Evolutionary conservation across 345 rosid genomes (phyloP).

Genomic region (Pistacia vera): DNA sequence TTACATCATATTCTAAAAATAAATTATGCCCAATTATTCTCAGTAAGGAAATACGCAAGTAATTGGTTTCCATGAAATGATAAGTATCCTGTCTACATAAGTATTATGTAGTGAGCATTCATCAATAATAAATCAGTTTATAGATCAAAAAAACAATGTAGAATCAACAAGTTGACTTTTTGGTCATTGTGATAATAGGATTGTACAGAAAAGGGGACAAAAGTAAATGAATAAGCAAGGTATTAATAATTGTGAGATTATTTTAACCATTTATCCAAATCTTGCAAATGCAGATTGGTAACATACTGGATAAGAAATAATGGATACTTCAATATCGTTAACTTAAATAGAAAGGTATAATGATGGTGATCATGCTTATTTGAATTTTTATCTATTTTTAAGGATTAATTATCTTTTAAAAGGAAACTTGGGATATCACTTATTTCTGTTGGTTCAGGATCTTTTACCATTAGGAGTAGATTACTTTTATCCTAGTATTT

Average conservation of each 20-base stretch:
- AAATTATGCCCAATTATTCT: not conserved
- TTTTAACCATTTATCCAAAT: not conserved
- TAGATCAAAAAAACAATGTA: not conserved
- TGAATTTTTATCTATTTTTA: too few relatives aligned
- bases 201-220: not conserved
- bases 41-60: not conserved
- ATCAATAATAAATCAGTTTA: not conserved
- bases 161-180: not conserved
- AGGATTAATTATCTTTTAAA: too few relatives aligned
- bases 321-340: not conserved
- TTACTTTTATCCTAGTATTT: not conserved
- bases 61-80: not conserved
- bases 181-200: not conserved
- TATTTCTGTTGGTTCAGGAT: too few relatives aligned
- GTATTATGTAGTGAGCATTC: not conserved
- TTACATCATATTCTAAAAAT: not conserved
- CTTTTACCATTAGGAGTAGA: not conserved
- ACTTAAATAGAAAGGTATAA: constrained; percentile 6
- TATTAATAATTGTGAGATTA: not conserved
- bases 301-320: not conserved
- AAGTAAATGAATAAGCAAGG: not conserved
- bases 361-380: too few relatives aligned
- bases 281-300: not conserved
- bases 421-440: too few relatives aligned
- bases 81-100: not conserved